These are phyloP conservation scores for Pleurotus cornucopiae DNA, from an alignment of 768 basidiomycete genomes.

Conservation along the genomic window DNA sequence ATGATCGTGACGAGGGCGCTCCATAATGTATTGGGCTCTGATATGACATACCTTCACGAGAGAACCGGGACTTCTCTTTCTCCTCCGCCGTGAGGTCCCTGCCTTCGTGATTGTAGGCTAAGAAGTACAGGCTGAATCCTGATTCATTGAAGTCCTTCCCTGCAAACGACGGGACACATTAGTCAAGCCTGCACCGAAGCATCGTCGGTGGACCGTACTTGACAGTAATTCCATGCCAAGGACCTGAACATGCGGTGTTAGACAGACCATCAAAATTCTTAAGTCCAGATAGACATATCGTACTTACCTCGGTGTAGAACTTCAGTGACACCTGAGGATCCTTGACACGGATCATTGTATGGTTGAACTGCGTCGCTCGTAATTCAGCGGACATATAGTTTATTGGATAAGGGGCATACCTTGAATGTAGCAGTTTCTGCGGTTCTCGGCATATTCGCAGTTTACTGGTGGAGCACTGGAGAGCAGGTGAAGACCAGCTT, in stretches of 20 bases:
- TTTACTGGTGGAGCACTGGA: too few species aligned
- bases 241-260: conserved; percentile 26
- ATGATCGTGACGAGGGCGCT: neutral
- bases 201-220: conserved; percentile 28
- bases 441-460: conserved; percentile 51
- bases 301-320: conserved; percentile 72
- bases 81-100: conserved; percentile 49
- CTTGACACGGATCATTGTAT: conserved; percentile 87
- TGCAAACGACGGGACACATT: neutral
- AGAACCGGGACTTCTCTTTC: conserved; percentile 40
- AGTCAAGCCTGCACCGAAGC: neutral
- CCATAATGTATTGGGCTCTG: neutral
- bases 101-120: conserved; percentile 69
- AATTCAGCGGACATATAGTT: neutral
- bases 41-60: conserved; percentile 57
- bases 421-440: conserved; percentile 64
- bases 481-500: too few species aligned
- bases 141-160: conserved; percentile 35
- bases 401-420: conserved; percentile 24
- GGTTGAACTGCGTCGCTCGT: conserved; percentile 56
- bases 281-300: neutral
- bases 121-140: conserved; percentile 79
- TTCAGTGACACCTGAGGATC: conserved; percentile 77
- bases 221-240: conserved; percentile 77
- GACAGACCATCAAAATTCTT: neutral